phyloP scores from a whole-genome alignment of 2,329 filamentous ascomycete genomes.

The Teratosphaeria nubilosa region DNA sequence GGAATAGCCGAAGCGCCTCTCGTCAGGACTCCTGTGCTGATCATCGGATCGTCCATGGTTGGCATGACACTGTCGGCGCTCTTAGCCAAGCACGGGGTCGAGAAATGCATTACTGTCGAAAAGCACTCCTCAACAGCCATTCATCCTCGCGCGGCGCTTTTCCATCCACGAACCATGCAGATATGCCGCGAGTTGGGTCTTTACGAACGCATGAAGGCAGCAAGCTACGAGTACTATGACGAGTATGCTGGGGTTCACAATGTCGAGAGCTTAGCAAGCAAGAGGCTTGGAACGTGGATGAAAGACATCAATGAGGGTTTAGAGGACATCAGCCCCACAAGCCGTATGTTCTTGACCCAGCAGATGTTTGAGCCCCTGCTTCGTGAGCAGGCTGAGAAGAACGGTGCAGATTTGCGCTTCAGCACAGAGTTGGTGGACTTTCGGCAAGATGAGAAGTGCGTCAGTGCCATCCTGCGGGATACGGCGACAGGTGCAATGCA shows the following conservation, averaged over 20 bases:
- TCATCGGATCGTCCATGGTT: constrained; percentile 15
- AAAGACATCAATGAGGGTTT: constrained; percentile 13
- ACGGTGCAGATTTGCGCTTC: constrained; percentile 8
- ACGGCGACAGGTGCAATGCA: constrained; percentile 4
- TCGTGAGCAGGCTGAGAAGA: constrained; percentile 8
- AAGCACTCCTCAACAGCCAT: constrained; percentile 16
- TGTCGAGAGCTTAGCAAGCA: constrained; percentile 15
- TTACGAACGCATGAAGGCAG: constrained; percentile 11
- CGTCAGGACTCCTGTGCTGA: constrained; percentile 9
- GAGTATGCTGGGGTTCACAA: constrained; percentile 11
- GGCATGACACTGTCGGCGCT: constrained; percentile 14
- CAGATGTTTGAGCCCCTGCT: constrained; percentile 17
- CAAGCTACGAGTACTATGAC: constrained; percentile 13
- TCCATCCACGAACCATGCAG: constrained; percentile 15
- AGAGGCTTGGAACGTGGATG: constrained; percentile 10
- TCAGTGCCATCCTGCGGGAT: constrained; percentile 6
- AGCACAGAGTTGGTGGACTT: constrained; percentile 11
- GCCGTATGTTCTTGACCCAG: constrained; percentile 15
- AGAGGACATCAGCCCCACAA: constrained; percentile 10
- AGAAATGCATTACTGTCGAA: constrained; percentile 12
- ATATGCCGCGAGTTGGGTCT: constrained; percentile 15
- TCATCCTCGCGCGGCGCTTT: constrained; percentile 15
- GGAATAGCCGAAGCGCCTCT: neutral
- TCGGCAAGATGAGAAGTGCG: constrained; percentile 8
- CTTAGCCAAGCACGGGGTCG: constrained; percentile 13